Evolutionary conservation across 257 asterid species (phyloP).

Genomic region (Oldenlandia corymbosa): DNA sequence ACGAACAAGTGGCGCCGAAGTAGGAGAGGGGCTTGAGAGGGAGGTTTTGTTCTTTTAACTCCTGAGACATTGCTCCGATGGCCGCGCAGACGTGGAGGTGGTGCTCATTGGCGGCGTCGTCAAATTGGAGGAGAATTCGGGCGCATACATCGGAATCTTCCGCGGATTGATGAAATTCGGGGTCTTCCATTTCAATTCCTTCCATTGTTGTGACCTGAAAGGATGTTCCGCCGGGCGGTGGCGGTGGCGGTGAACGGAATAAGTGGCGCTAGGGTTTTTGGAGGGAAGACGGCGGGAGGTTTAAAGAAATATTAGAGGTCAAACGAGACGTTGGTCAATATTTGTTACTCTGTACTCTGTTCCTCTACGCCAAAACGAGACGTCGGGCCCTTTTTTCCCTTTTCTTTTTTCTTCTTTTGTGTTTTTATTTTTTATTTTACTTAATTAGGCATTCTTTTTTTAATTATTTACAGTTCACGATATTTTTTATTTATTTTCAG

Average conservation of each 20-base stretch:
- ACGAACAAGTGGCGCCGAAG: slow-evolving; percentile 74
- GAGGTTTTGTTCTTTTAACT: slow-evolving; percentile 53
- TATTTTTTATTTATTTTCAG: no score
- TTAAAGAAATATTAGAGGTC: neutral
- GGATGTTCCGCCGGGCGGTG: no score
- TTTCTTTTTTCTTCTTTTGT: no score
- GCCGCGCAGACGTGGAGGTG: slow-evolving; percentile 69
- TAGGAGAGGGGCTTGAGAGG: slow-evolving; percentile 57
- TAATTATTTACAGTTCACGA: no score
- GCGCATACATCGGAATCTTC: slow-evolving; percentile 44
- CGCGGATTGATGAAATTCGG: slow-evolving; percentile 2
- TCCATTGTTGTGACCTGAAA: slow-evolving; percentile 41
- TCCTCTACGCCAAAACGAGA: no score
- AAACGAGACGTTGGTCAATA: no score
- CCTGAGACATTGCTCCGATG: slow-evolving; percentile 77
- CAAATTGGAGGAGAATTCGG: slow-evolving; percentile 44
- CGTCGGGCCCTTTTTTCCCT: no score
- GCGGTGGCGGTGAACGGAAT: no score
- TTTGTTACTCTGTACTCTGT: no score
- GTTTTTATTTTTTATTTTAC: no score
- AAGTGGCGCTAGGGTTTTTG: slow-evolving; percentile 12
- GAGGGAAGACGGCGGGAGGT: neutral
- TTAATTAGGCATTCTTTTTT: no score
- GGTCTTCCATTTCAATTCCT: slow-evolving; percentile 37
- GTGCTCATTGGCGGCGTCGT: slow-evolving; percentile 53